Base-by-base conservation (phyloP, 176 grass and related monocot species). In the Raddia guianensis region DNA sequence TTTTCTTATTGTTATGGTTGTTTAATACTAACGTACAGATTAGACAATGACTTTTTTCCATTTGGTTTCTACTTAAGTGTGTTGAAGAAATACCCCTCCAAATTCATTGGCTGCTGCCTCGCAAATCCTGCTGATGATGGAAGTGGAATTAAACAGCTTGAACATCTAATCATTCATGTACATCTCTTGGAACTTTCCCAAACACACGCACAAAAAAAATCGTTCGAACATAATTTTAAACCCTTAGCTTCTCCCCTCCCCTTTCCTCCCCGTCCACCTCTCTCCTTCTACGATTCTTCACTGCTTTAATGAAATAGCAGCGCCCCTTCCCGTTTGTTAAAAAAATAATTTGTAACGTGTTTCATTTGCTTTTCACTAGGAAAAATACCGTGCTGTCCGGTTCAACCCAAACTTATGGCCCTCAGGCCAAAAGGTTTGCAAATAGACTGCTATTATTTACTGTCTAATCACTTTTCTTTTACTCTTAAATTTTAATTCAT, bases 341-440 rank as follows among this genome's bases (percentile, higher is more conserved):
- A 27, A 27, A 27, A 27, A 16, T 80, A 20, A 51, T 65, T 63
- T 70, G 3, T 72, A 77, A 66, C 16, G 2, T 51, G n/a, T 20
- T 69, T 32, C 57, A 54, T 68, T 86, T 76, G 0, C 71, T 61
- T 89, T 46, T 87, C 66, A 40, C 20, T 57, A 97, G 91, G 89
- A 94, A 73, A 89, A 92, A 62, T 94, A 94, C 77, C 76, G 82
- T 19, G 94, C 89, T 58, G 91, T 97, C 47, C 82, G 94, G 65
- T 97, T 97, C 82, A 97, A 97, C 80, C 89, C 91, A 8, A 91
- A 88, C 73, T 88, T 97, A 54, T 97, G 94, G 94, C 85, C 94
- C 59, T 91, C 91, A 43, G 79, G 82, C 79, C 91, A 97, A 94
- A 97, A 97, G 94, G 91, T 97, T 73, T 79, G 78, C n/a, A 49